Evolutionary conservation across 169 alveolate genomes (phyloP).

Genomic region (Plasmodium adleri): DNA sequence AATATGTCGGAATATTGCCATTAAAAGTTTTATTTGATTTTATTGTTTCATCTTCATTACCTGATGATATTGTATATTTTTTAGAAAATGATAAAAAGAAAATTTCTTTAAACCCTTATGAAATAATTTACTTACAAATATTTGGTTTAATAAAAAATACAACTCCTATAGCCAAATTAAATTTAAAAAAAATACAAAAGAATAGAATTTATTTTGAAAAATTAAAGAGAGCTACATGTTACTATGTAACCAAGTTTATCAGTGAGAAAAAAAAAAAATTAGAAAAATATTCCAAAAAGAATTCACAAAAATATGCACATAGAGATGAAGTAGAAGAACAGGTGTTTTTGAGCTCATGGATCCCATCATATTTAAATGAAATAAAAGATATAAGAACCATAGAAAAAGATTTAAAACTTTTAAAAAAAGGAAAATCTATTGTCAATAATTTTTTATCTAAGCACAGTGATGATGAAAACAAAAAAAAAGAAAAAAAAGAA

Average conservation of each 20-base stretch:
- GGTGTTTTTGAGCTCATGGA: conserved; percentile 85
- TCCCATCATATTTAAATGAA: conserved; percentile 85
- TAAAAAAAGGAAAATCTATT: conserved; percentile 73
- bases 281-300: conserved; percentile 10
- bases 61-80: conserved; percentile 36
- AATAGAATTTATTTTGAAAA: conserved; percentile 61
- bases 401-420: conserved; percentile 79
- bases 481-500: conserved; percentile 6
- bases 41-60: conserved; percentile 42
- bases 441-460: conserved; percentile 66
- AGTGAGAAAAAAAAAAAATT: not conserved
- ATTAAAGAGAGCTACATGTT: conserved; percentile 58
- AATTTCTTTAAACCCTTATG: conserved; percentile 29
- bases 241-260: conserved; percentile 33
- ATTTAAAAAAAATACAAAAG: conserved; percentile 27
- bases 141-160: conserved; percentile 48
- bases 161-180: conserved; percentile 47
- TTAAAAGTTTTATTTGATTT: conserved; percentile 54
- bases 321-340: conserved; percentile 77
- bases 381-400: conserved; percentile 81
- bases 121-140: conserved; percentile 32
- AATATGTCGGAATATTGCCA: conserved; percentile 23
- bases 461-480: conserved; percentile 17
- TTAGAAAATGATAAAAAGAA: conserved; percentile 57
- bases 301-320: conserved; percentile 18